Evolutionary conservation across 2,329 filamentous ascomycete species (phyloP).

Genomic region (Decorospora gaudefroyi): DNA sequence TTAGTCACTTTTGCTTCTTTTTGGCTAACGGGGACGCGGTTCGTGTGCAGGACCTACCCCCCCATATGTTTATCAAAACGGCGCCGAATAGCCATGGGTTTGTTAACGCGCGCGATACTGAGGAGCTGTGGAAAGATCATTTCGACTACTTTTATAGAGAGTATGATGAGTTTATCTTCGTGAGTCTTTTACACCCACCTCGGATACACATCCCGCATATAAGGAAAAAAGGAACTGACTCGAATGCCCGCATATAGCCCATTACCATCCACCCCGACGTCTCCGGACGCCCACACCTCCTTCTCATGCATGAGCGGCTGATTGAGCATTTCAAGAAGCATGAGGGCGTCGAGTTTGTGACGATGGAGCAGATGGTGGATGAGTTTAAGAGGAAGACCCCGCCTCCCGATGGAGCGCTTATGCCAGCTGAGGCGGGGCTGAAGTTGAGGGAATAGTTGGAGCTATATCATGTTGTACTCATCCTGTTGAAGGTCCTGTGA

Average conservation of each 20-base stretch:
- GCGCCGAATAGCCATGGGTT: slow-evolving; percentile 66
- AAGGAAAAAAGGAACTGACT: too few species aligned
- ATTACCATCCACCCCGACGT: slow-evolving; percentile 75
- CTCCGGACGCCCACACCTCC: slow-evolving; percentile 67
- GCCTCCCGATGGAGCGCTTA: slow-evolving; percentile 61
- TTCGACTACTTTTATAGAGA: slow-evolving; percentile 76
- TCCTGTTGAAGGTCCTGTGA: neutral
- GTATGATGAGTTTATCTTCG: slow-evolving; percentile 74
- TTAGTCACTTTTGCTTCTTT: too few species aligned
- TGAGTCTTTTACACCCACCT: slow-evolving; percentile 55
- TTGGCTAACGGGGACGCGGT: too few species aligned
- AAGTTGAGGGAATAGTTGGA: slow-evolving; percentile 50
- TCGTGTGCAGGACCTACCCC: slow-evolving; percentile 51
- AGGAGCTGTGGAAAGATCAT: slow-evolving; percentile 67
- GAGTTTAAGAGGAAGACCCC: slow-evolving; percentile 70
- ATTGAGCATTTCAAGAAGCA: slow-evolving; percentile 70
- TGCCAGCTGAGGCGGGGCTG: slow-evolving; percentile 62
- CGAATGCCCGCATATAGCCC: slow-evolving; percentile 48
- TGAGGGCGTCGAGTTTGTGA: slow-evolving; percentile 67
- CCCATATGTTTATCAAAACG: slow-evolving; percentile 73
- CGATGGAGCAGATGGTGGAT: slow-evolving; percentile 71
- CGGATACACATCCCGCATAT: too few species aligned
- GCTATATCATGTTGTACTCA: neutral
- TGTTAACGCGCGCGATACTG: slow-evolving; percentile 60
- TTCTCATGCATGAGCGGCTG: slow-evolving; percentile 72